Evolutionary conservation across 768 basidiomycete species (phyloP), one percentile per base, ranked within the genome.

Genomic region (Rhodosporidiobolus odoratus): DNA sequence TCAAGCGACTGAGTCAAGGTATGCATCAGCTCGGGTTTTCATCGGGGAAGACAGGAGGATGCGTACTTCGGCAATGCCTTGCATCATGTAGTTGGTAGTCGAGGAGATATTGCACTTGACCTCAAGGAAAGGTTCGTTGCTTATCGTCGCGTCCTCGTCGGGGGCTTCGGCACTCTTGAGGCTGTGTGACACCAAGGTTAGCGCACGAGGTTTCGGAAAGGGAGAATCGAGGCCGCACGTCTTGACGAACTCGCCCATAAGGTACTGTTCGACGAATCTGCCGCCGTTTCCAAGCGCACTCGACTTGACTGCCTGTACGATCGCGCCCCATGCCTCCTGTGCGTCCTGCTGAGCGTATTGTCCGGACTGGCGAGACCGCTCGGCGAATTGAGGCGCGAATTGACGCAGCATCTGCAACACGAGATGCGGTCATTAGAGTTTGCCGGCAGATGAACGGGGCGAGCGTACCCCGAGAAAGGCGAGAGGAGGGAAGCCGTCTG

Each of bases 271-370:
- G 0, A 93, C 84, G 63, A 93, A 91, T 72, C 83, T 86, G 74
- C 83, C 84, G 0, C 54, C 62, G 30, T 48, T 61, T 17, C 54
- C 35, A 5, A 57, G 78, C 77, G 25, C 77, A 17, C 1, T 79
- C 75, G 56, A 62, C 68, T 86, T 84, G 58, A 94, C 81, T 0
- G 87, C 83, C 66, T 86, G 87, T 25, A 90, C 81, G 69, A 95
- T 86, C 62, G 88, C 85, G 13, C 82, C 83, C 82, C 89, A 93
- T 75, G 92, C 94, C 79, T 96, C 92, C 77, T 95, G 93, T 27
- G 92, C 92, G 76, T 96, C 84, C 85, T 97, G 95, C 78, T 97
- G 96, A 2, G 93, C 88, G 76, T 87, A 92, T 25, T 84, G 84
- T 16, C 82, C 80, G 1, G 56, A 63, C 35, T 53, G 40, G 21